These are phyloP conservation scores for Tolypocladium album DNA, from an alignment of 2,329 filamentous ascomycete species.

Conservation along the genomic window DNA sequence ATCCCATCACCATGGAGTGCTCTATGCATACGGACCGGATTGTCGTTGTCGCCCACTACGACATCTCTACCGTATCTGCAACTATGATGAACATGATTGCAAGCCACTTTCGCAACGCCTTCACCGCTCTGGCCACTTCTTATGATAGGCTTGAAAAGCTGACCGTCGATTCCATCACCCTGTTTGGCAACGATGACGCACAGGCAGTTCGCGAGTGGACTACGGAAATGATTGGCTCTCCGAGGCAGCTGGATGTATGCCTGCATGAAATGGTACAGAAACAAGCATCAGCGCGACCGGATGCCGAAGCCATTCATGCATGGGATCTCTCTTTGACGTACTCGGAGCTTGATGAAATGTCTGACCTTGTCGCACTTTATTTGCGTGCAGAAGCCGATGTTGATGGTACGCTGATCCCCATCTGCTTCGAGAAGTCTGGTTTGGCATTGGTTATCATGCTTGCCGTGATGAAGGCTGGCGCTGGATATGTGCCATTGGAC, in stretches of 20 bases:
- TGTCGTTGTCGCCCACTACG: background rate
- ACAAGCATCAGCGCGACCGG: background rate
- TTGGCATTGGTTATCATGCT: slow-evolving; percentile 2
- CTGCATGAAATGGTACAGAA: background rate
- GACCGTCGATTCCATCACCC: background rate
- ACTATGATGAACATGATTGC: background rate
- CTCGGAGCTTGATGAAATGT: background rate
- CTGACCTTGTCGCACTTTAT: background rate
- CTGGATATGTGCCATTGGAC: slow-evolving; percentile 8
- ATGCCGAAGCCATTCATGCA: background rate
- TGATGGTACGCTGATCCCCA: background rate
- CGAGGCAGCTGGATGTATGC: background rate
- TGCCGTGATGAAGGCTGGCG: slow-evolving; percentile 3
- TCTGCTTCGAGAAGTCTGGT: slow-evolving; percentile 6
- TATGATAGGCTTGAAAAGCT: background rate
- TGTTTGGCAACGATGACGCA: background rate
- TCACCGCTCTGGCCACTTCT: background rate
- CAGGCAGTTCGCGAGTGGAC: background rate
- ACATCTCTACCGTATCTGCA: background rate
- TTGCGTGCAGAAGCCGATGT: background rate
- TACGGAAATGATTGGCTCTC: background rate
- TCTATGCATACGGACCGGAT: background rate
- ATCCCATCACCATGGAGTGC: slow-evolving; percentile 1
- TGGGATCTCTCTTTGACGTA: background rate
- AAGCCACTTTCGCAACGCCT: background rate